phyloP scores from a whole-genome alignment of 2,329 filamentous ascomycete genomes.

The Sordariomycetes sp. region DNA sequence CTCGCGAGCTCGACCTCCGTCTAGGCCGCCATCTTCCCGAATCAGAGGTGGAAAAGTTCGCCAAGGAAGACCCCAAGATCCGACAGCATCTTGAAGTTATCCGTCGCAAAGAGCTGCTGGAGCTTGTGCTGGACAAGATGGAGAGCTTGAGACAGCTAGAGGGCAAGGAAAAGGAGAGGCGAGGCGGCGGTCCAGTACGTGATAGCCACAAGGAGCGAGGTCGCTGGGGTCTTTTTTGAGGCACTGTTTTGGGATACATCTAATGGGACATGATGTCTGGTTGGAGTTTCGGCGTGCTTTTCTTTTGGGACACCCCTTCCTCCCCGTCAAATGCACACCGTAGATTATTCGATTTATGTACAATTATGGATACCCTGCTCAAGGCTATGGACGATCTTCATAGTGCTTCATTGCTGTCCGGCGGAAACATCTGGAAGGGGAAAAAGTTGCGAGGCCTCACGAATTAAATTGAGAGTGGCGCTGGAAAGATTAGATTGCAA shows the following conservation, averaged over 20 bases:
- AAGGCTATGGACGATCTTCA: constrained; percentile 4
- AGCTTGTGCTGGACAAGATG: constrained; percentile 93
- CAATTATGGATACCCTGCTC: constrained; percentile 19
- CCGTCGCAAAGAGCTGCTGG: constrained; percentile 80
- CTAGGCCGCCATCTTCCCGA: constrained; percentile 73
- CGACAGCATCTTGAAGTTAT: constrained; percentile 86
- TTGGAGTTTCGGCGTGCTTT: no score
- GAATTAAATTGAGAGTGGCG: no score
- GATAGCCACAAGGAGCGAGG: constrained; percentile 29
- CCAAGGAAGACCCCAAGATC: constrained; percentile 87
- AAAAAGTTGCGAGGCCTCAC: no score
- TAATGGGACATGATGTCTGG: no score
- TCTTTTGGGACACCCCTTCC: no score
- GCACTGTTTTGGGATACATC: neutral
- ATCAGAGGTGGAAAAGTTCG: constrained; percentile 80
- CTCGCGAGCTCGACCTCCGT: constrained; percentile 78
- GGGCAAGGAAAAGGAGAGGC: constrained; percentile 50
- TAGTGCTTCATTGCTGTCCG: no score
- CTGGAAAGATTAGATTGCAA: neutral
- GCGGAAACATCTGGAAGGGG: no score
- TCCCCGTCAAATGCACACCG: constrained; percentile 8
- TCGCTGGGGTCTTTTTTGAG: constrained; percentile 40
- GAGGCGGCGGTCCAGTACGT: constrained; percentile 10
- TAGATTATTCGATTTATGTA: no score
- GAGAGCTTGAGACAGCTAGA: constrained; percentile 81